Conservation (phyloP, 257 asterid species). For the Gentiana macrophylla region DNA sequence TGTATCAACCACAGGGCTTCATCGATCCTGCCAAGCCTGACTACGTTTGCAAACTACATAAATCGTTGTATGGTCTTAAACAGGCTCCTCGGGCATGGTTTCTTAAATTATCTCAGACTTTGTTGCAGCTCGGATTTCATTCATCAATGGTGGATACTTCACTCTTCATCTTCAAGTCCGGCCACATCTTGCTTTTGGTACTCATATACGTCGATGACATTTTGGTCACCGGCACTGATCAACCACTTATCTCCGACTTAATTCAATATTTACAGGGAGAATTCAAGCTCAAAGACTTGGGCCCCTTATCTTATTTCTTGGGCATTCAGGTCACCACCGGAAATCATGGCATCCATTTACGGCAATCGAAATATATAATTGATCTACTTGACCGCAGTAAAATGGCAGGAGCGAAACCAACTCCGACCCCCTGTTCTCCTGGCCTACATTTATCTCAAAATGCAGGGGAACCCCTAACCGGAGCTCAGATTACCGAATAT, state of each 20-base stretch:
- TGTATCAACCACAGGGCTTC: neutral
- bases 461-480: too few species aligned
- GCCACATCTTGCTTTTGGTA: neutral
- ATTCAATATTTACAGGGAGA: neutral
- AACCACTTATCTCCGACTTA: neutral
- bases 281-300: neutral
- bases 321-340: neutral
- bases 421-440: too few species aligned
- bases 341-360: neutral
- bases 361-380: neutral
- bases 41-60: neutral
- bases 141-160: neutral
- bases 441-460: too few species aligned
- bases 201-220: neutral
- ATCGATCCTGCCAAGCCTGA: neutral
- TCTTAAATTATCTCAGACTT: neutral
- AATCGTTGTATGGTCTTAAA: neutral
- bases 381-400: neutral
- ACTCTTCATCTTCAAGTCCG: neutral
- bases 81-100: neutral
- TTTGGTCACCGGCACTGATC: neutral
- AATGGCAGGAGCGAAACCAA: neutral
- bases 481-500: too few species aligned
- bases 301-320: neutral
- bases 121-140: neutral